Evolutionary conservation across 2,329 filamentous ascomycete genomes (phyloP).

Genomic region (Aspergillus arachidicola): DNA sequence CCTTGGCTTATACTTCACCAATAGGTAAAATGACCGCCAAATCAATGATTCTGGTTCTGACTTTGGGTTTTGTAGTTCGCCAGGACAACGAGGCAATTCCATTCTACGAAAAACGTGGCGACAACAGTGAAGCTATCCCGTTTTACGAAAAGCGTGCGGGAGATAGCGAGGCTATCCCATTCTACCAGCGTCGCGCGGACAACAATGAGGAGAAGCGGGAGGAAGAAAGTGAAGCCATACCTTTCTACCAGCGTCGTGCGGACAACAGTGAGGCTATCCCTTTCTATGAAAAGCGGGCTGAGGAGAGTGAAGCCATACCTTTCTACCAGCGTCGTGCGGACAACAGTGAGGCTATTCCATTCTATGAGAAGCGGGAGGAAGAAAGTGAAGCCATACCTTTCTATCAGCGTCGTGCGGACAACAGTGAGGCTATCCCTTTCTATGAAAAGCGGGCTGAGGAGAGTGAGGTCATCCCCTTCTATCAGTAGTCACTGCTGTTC

Average conservation of each 20-base stretch:
- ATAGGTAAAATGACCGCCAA: background rate
- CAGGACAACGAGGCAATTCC: conserved; percentile 6
- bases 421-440: background rate
- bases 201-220: background rate
- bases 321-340: background rate
- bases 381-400: background rate
- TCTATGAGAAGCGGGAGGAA: background rate
- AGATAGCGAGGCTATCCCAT: background rate
- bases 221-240: background rate
- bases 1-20: conserved; percentile 1
- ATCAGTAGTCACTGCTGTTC: background rate
- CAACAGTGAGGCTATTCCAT: background rate
- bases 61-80: background rate
- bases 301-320: background rate
- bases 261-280: background rate
- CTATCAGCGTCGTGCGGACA: background rate
- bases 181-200: background rate
- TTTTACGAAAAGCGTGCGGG: background rate
- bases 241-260: background rate
- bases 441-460: background rate
- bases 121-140: conserved; percentile 4
- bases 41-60: background rate
- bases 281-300: background rate
- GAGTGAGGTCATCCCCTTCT: background rate
- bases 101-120: background rate